phyloP scores from a whole-genome alignment of 1,139 yeast species.

The Protomyces lactucae-debilis region DNA sequence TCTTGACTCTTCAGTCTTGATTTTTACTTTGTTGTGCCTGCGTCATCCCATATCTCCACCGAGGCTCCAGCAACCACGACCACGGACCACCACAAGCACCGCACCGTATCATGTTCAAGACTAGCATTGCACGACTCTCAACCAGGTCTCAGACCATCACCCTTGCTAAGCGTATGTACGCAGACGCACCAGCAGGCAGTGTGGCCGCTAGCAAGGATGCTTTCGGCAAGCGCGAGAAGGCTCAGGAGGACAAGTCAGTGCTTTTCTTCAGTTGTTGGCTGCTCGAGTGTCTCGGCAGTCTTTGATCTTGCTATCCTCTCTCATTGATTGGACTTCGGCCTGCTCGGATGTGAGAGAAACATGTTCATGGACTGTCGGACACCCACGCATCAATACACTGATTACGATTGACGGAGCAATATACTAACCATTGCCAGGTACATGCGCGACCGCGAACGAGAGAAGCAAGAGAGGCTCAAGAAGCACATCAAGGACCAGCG shows the following conservation, averaged over 20 bases:
- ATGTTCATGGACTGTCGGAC: no score
- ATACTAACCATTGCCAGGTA: not conserved
- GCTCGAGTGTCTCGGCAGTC: not conserved
- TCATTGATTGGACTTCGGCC: not conserved
- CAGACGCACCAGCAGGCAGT: conserved; percentile 23
- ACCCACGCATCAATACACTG: no score
- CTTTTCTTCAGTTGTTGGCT: not conserved
- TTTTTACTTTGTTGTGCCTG: not conserved
- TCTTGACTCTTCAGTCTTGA: no score
- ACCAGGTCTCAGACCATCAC: not conserved
- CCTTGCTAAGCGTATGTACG: conserved; percentile 4
- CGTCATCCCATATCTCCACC: not conserved
- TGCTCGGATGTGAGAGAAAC: not conserved
- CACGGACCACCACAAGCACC: not conserved
- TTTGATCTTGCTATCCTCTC: not conserved
- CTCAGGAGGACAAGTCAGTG: conserved; percentile 48
- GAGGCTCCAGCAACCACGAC: not conserved
- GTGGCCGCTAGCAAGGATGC: conserved; percentile 23
- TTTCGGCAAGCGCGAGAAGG: conserved; percentile 56
- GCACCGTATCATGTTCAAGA: not conserved
- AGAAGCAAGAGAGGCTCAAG: conserved; percentile 54
- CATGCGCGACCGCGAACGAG: conserved; percentile 46
- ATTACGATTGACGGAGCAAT: no score
- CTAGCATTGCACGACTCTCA: not conserved
- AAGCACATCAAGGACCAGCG: conserved; percentile 39